Evolutionary conservation across 257 asterid species (phyloP).

Genomic region (Nicotiana tabacum): DNA sequence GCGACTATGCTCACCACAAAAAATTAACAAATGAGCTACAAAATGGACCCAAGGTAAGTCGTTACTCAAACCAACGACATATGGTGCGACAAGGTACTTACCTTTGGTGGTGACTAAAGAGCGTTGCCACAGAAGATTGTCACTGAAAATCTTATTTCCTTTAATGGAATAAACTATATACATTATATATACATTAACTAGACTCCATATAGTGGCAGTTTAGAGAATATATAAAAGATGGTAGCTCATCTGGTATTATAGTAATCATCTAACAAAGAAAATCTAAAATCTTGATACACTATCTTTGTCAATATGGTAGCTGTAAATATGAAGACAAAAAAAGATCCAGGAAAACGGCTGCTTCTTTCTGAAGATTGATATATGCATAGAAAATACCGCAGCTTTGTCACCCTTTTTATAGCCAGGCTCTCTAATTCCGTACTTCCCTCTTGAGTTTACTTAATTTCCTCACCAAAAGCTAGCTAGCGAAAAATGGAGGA

Average conservation of each 20-base stretch:
- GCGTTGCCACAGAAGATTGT: no score
- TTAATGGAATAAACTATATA: no score
- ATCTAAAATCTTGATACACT: constrained; percentile 24
- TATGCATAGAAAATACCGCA: constrained; percentile 9
- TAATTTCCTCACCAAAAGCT: background rate
- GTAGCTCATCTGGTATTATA: constrained; percentile 6
- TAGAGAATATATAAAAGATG: background rate
- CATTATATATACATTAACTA: no score
- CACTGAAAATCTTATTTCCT: no score
- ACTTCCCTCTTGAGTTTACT: constrained; percentile 4
- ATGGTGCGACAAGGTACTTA: no score
- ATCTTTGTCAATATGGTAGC: constrained; percentile 90
- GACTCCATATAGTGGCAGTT: no score
- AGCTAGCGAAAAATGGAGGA: constrained; percentile 42
- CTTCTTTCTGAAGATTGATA: constrained; percentile 51
- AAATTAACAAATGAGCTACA: no score
- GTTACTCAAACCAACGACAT: no score
- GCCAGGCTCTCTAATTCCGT: constrained; percentile 14
- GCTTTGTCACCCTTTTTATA: constrained; percentile 19
- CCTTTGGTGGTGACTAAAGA: no score
- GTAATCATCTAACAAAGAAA: constrained; percentile 8
- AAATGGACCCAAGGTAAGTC: no score
- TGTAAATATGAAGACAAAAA: constrained; percentile 39
- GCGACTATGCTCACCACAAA: no score
- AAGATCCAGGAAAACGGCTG: constrained; percentile 30